phyloP scores from a whole-genome alignment of 306 rosid species.

The Sesbania bispinosa region DNA sequence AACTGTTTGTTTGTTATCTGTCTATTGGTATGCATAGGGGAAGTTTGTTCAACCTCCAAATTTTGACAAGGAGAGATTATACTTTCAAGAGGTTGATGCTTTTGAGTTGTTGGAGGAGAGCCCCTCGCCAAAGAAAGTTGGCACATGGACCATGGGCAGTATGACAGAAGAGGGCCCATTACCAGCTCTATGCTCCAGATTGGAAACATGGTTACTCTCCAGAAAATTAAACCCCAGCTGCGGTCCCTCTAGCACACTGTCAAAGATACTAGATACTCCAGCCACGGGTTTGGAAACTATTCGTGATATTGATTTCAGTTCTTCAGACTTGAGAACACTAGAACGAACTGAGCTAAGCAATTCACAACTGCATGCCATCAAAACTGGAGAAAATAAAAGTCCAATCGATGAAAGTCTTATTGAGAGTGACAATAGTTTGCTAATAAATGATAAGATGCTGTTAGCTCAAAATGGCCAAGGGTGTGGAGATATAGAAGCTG shows the following conservation, averaged over 20 bases:
- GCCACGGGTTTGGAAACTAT: slow-evolving; percentile 29
- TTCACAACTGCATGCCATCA: slow-evolving; percentile 23
- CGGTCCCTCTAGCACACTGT: slow-evolving; percentile 66
- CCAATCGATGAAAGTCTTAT: slow-evolving; percentile 2
- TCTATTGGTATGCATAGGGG: slow-evolving; percentile 39
- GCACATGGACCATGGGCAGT: slow-evolving; percentile 55
- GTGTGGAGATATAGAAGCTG: slow-evolving; percentile 49
- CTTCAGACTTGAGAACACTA: slow-evolving; percentile 32
- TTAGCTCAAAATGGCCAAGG: slow-evolving; percentile 27
- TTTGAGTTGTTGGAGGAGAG: slow-evolving; percentile 90
- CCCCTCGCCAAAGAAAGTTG: slow-evolving; percentile 81
- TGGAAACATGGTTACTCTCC: slow-evolving; percentile 65
- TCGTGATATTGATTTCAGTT: slow-evolving; percentile 27
- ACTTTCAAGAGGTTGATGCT: slow-evolving; percentile 89
- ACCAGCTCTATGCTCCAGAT: slow-evolving; percentile 64
- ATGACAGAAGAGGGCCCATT: slow-evolving; percentile 37
- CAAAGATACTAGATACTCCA: slow-evolving; percentile 77
- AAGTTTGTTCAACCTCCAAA: slow-evolving; percentile 46
- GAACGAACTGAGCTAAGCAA: slow-evolving; percentile 27
- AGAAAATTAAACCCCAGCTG: slow-evolving; percentile 50
- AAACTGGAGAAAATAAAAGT: slow-evolving; percentile 20
- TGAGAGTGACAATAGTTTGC: slow-evolving; percentile 28
- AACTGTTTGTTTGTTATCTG: background rate
- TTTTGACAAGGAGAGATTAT: slow-evolving; percentile 66
- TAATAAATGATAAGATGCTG: slow-evolving; percentile 2